These are phyloP conservation scores for Penicillium sp. DNA, from an alignment of 2,329 filamentous ascomycete species.

Conservation along the genomic window DNA sequence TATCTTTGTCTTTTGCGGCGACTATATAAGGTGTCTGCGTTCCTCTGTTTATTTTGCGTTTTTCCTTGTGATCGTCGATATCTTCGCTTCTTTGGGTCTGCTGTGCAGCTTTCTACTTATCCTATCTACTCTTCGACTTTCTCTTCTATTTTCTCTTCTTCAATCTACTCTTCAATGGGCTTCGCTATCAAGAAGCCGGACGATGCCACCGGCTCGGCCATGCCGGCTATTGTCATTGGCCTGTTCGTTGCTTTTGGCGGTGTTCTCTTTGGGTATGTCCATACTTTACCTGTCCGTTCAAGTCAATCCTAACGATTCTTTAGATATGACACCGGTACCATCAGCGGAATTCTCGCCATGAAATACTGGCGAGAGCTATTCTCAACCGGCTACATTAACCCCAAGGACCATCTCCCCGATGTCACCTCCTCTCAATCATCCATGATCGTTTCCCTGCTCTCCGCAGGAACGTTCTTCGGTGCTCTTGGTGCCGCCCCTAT, in stretches of 20 bases:
- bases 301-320: not conserved
- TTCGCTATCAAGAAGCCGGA: conserved; percentile 47
- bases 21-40: not conserved
- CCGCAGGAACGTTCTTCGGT: conserved; percentile 67
- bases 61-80: not conserved
- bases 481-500: conserved; percentile 45
- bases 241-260: conserved; percentile 60
- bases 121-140: not conserved
- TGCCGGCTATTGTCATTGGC: conserved; percentile 54
- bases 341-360: conserved; percentile 54
- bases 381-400: conserved; percentile 37
- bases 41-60: conserved; percentile 6
- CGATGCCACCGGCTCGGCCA: conserved; percentile 46
- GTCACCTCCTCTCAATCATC: conserved; percentile 52
- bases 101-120: conserved; percentile 1
- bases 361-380: conserved; percentile 41
- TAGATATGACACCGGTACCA: conserved; percentile 55
- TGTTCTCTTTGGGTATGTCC: conserved; percentile 51
- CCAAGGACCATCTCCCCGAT: conserved; percentile 41
- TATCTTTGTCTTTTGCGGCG: not conserved
- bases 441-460: conserved; percentile 45
- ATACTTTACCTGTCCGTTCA: conserved; percentile 30
- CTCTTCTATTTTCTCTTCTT: not conserved
- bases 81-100: conserved; percentile 1
- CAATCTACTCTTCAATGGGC: conserved; percentile 33